phyloP scores from a whole-genome alignment of 108 stramenopile genomes.

The Skeletonema tropicum region DNA sequence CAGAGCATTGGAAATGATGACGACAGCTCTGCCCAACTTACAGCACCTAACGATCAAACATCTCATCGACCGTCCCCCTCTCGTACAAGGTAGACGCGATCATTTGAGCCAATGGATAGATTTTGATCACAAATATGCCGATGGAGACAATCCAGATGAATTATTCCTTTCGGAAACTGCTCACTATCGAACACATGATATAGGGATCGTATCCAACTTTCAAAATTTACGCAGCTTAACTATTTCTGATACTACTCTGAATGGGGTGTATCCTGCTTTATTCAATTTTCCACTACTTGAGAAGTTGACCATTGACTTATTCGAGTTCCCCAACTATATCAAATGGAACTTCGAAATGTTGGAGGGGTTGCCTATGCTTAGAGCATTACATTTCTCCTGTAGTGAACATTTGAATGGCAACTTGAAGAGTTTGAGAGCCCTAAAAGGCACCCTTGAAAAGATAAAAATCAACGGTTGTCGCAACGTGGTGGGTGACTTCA shows the following conservation, averaged over 20 bases:
- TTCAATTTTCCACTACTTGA: background rate
- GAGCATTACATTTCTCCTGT: too few species aligned
- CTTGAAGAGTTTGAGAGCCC: background rate
- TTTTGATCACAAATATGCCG: too few species aligned
- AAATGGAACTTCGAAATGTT: conserved; percentile 6
- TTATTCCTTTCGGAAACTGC: too few species aligned
- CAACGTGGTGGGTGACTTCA: background rate
- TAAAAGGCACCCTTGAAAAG: background rate
- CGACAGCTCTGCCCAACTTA: background rate
- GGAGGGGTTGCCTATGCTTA: background rate
- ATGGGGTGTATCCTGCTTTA: background rate
- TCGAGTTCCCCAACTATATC: background rate
- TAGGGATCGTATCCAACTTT: background rate
- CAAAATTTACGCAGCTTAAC: background rate
- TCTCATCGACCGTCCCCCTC: too few species aligned
- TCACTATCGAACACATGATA: too few species aligned
- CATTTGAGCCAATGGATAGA: too few species aligned
- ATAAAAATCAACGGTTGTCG: background rate
- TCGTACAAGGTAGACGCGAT: too few species aligned
- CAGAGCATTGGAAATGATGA: background rate
- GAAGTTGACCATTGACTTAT: background rate
- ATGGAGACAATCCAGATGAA: too few species aligned
- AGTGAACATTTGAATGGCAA: too few species aligned
- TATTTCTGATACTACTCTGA: background rate
- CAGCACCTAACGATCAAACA: background rate